Evolutionary conservation across 2,329 filamentous ascomycete species (phyloP), one percentile per base, ranked within the genome.

Genomic region (Phyllosticta ampelicida): DNA sequence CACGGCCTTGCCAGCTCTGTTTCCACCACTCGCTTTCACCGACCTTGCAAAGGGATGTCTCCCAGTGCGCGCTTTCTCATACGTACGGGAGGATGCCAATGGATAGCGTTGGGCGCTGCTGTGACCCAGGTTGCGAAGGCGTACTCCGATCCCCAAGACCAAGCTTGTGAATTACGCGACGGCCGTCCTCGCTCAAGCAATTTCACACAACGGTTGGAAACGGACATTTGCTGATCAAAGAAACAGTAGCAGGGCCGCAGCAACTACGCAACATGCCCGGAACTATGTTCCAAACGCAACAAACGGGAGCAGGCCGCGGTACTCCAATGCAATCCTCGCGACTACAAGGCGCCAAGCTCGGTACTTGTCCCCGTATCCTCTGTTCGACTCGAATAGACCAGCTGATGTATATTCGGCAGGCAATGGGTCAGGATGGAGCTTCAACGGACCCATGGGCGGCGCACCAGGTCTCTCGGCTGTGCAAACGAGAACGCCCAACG

Each of bases 371-470:
- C 4, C n/a, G 36, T 16, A 44, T 44, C 44, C 26, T 50, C 9
- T 9, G 13, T 48, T 26, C 51, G 51, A 50, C 44, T 23, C 18
- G 11, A 28, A 44, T 9, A 10, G 18, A 6, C 8, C 13, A 52
- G 44, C 52, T 59, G 21, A 36, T 59, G 23, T 51, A 29, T 26
- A 20, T 60, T 21, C 60, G 48, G 54, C 68, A 77, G 80, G 80
- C 55, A 77, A 74, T 64, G 77, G 77, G 65, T 75, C 78, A 61
- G 78, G 78, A 67, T 83, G 80, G 80, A 80, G 78, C 53, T 82
- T 82, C 66, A 78, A 78, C 53, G 70, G 78, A 57, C 78, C 79
- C 50, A 76, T 79, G 66, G 77, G 77, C 55, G 78, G 77, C 62
- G 75, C 78, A 56, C 76, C 78, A 61, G 77, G 77, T 56, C 70